phyloP scores from a whole-genome alignment of 1,284 basidiomycete species.

The Bothia castanella region DNA sequence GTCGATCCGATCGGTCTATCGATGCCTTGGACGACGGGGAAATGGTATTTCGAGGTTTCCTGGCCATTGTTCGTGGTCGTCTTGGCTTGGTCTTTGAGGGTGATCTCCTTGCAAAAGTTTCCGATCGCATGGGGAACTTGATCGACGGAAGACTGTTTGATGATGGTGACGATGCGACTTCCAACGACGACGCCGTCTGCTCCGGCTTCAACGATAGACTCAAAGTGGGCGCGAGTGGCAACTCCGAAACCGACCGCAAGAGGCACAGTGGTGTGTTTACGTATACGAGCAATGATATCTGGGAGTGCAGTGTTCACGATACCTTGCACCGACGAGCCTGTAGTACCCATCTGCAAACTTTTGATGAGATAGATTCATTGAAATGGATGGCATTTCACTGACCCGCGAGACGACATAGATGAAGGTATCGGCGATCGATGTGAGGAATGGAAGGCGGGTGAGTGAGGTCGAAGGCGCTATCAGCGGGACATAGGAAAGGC shows the following conservation, averaged over 20 bases:
- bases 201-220: slow-evolving; percentile 78
- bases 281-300: slow-evolving; percentile 46
- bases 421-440: slow-evolving; percentile 93
- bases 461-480: slow-evolving; percentile 93
- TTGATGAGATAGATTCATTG: too few species aligned
- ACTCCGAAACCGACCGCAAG: slow-evolving; percentile 97
- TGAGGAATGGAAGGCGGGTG: slow-evolving; percentile 85
- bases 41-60: too few species aligned
- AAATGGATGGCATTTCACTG: neutral
- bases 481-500: slow-evolving; percentile 94
- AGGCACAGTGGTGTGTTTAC: slow-evolving; percentile 42
- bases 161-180: slow-evolving; percentile 77
- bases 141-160: slow-evolving; percentile 61
- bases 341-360: slow-evolving; percentile 85
- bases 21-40: too few species aligned
- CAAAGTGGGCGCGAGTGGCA: slow-evolving; percentile 88
- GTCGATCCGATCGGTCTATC: slow-evolving; percentile 41
- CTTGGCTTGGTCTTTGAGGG: slow-evolving; percentile 30
- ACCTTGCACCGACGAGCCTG: slow-evolving; percentile 80
- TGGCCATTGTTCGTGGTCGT: too few species aligned
- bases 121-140: slow-evolving; percentile 63
- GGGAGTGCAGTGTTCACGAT: slow-evolving; percentile 76
- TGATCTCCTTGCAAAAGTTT: slow-evolving; percentile 70
- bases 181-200: slow-evolving; percentile 96
- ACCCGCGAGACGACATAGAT: slow-evolving; percentile 79